Conservation (phyloP, 495 filamentous ascomycete genomes). For the Lepidopterella palustris region DNA sequence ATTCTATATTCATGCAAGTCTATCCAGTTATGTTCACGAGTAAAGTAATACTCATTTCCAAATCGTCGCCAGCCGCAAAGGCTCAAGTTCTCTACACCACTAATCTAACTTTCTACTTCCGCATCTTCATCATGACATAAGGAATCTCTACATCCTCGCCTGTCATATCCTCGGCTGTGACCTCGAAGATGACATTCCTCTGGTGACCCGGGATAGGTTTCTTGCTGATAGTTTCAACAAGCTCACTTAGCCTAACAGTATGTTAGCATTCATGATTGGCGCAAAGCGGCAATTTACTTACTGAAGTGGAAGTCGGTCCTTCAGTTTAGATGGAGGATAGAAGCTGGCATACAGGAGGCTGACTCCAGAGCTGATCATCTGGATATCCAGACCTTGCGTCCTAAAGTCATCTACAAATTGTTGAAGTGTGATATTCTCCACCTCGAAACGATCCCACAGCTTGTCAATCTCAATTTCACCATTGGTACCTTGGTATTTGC, state of each 20-base stretch:
- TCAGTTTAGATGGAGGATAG: slow-evolving; percentile 80
- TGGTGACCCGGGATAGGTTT: slow-evolving; percentile 86
- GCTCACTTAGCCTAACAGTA: slow-evolving; percentile 62
- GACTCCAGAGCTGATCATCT: slow-evolving; percentile 93
- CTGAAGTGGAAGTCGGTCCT: slow-evolving; percentile 67
- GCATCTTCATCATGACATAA: slow-evolving; percentile 83
- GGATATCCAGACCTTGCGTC: slow-evolving; percentile 70
- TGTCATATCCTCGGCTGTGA: slow-evolving; percentile 81
- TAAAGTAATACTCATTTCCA: not conserved
- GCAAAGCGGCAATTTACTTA: slow-evolving; percentile 41
- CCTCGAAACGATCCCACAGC: slow-evolving; percentile 97
- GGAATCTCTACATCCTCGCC: slow-evolving; percentile 97
- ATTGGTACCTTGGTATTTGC: slow-evolving; percentile 67
- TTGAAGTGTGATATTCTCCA: slow-evolving; percentile 73
- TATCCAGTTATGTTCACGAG: not conserved
- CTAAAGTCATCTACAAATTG: slow-evolving; percentile 79
- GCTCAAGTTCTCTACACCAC: not conserved
- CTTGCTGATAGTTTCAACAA: slow-evolving; percentile 84
- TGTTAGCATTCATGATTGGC: slow-evolving; percentile 17
- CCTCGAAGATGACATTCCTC: slow-evolving; percentile 93
- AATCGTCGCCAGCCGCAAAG: not conserved
- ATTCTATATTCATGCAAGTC: slow-evolving; percentile 1
- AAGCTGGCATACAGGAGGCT: slow-evolving; percentile 95
- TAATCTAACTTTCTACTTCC: slow-evolving; percentile 25
- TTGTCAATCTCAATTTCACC: slow-evolving; percentile 85